phyloP scores from a whole-genome alignment of 2,329 filamentous ascomycete genomes.

The Chaetomium globosum region DNA sequence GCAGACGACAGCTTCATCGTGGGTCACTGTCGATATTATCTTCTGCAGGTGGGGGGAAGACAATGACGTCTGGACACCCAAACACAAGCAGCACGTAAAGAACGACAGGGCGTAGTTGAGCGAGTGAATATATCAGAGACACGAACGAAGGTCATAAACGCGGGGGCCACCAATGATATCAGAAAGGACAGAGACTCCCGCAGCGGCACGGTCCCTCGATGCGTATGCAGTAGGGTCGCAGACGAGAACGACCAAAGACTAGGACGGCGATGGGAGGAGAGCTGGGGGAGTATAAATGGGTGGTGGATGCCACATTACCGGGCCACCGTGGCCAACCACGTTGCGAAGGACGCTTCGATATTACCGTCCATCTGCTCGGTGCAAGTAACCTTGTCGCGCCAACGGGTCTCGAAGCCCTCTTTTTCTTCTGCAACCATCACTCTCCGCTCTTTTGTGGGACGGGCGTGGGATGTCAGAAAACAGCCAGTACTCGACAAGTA shows the following conservation, averaged over 20 bases:
- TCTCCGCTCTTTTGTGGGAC: background rate
- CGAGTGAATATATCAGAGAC: constrained; percentile 6
- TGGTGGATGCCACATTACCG: constrained; percentile 31
- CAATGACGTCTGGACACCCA: constrained; percentile 8
- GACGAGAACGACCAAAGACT: constrained; percentile 15
- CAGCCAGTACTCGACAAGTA: background rate
- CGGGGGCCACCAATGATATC: constrained; percentile 23
- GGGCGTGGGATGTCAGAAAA: background rate
- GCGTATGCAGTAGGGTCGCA: constrained; percentile 34
- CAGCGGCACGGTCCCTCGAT: constrained; percentile 22
- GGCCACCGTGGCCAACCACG: constrained; percentile 22
- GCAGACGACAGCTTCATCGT: constrained; percentile 38
- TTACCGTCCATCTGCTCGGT: constrained; percentile 27
- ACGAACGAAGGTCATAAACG: constrained; percentile 22
- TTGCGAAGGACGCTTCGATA: constrained; percentile 24
- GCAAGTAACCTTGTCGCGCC: constrained; percentile 13
- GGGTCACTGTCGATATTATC: constrained; percentile 20
- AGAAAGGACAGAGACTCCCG: constrained; percentile 19
- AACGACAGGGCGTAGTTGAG: constrained; percentile 4
- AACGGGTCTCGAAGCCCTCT: background rate
- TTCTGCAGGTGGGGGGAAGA: constrained; percentile 14
- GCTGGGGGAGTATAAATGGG: constrained; percentile 32
- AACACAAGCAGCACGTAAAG: constrained; percentile 10
- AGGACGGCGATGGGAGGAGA: constrained; percentile 29
- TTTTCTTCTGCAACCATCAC: background rate